Base-by-base conservation (phyloP, 2,329 filamentous ascomycete species). In the Exophiala aquamarina region DNA sequence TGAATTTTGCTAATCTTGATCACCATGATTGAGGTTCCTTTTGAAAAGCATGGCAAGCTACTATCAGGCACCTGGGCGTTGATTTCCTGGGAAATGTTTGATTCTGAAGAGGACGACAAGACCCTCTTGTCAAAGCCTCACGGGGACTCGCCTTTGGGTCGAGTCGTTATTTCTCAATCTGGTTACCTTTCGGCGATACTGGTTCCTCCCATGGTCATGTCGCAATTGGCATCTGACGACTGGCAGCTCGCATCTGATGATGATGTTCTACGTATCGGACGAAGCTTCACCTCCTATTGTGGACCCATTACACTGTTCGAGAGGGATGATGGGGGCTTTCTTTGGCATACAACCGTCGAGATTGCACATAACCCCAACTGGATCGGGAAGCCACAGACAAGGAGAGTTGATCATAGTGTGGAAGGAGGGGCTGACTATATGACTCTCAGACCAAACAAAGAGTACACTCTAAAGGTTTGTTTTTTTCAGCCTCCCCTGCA, bases 261-360 rank as follows among this genome's bases (percentile, higher is more conserved):
- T 2, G 52, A 49, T 15, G 23, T 55, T 9, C 17, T 49, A 23
- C 45, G 42, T 31, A 38, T 52, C 8, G 41, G 28, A 14, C 34
- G 52, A 13, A 29, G 15, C 17, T 21, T 55, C 19, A 44, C 38
- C n/a, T n/a, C 38, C 3, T 55, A 55, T 34, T 32, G 21, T 7
- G 49, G 52, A 5, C 43, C 39, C 14, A 46, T 55, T 41, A 47
- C 45, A 3, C 41, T 55, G 3, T 18, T 29, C 7, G 45, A 49
- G 26, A 36, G 35, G 26, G 43, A 49, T 4, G 34, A 45, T 17
- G 17, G 41, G 3, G 41, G 41, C 10, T 41, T 51, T 5, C 15
- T 55, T 14, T 52, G 52, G 52, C 44, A 55, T 4, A 55, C 52
- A 2, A 35, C 23, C 11, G 49, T 55, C 13, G 48, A 55, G 43